These are phyloP conservation scores for Solanum piurae DNA, from an alignment of 257 asterid genomes.

Conservation along the genomic window DNA sequence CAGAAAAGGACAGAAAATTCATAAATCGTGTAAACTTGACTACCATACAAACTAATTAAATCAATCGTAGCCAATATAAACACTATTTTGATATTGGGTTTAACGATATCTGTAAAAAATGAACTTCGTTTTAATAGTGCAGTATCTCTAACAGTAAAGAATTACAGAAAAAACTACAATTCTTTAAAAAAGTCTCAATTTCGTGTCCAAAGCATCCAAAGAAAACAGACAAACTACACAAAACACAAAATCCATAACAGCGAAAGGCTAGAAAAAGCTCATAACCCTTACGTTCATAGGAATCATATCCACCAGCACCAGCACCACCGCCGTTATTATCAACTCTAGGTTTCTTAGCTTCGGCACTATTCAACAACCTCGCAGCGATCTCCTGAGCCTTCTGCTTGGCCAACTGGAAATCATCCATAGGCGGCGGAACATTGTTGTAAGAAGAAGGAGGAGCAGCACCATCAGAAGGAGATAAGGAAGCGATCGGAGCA, in stretches of 20 bases:
- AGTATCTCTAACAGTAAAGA: neutral
- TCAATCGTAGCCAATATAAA: neutral
- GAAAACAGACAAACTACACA: neutral
- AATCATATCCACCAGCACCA: constrained; percentile 10
- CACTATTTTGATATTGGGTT: neutral
- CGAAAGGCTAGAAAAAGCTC: neutral
- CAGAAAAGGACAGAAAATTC: neutral
- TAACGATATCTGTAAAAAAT: neutral
- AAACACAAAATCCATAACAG: neutral
- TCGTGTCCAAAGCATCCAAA: neutral
- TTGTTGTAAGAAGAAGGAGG: constrained; percentile 47
- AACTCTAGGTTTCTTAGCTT: constrained; percentile 56
- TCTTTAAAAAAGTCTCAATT: neutral
- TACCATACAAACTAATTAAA: neutral
- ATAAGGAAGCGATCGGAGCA: constrained; percentile 30
- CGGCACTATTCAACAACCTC: constrained; percentile 53
- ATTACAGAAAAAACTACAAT: neutral
- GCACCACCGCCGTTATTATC: constrained; percentile 62
- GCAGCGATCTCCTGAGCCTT: constrained; percentile 94
- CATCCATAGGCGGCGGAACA: constrained; percentile 74
- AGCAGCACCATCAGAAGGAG: constrained; percentile 39
- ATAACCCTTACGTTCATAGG: neutral
- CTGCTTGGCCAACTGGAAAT: constrained; percentile 81
- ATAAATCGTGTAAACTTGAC: neutral
- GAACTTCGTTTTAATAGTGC: neutral